Conservation (phyloP, 176 grass and related monocot species). For the Lolium rigidum region DNA sequence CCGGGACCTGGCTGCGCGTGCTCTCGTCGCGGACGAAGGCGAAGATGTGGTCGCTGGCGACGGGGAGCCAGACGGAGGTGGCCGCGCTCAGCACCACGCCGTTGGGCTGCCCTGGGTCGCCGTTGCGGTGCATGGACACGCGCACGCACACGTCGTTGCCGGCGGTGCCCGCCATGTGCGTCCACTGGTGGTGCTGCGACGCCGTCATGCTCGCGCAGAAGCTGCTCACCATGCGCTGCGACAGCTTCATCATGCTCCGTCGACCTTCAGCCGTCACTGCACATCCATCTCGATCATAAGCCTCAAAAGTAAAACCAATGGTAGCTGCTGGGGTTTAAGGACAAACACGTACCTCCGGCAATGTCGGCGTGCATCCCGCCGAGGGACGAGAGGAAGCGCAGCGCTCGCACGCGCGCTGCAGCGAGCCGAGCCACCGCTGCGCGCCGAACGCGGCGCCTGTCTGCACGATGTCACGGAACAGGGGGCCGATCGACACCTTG, state of each 20-base stretch:
- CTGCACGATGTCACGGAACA: conserved; percentile 72
- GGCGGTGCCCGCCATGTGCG: conserved; percentile 56
- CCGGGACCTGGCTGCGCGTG: conserved; percentile 68
- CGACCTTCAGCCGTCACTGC: conserved; percentile 79
- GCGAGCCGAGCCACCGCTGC: conserved; percentile 72
- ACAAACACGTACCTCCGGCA: conserved; percentile 50
- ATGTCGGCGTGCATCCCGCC: conserved; percentile 54
- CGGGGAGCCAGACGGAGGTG: conserved; percentile 87
- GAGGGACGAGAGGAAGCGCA: conserved; percentile 59
- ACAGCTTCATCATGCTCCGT: conserved; percentile 94
- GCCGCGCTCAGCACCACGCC: conserved; percentile 84
- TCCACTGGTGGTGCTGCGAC: conserved; percentile 81
- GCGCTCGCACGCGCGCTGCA: conserved; percentile 86
- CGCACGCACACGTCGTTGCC: conserved; percentile 68
- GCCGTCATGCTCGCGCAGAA: conserved; percentile 81
- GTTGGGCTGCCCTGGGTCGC: conserved; percentile 70
- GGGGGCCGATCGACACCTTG: conserved; percentile 52
- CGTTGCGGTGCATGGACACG: conserved; percentile 58
- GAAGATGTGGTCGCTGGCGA: conserved; percentile 75
- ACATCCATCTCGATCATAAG: neutral
- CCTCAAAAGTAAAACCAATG: neutral
- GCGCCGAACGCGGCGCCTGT: conserved; percentile 88
- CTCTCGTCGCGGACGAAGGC: conserved; percentile 79
- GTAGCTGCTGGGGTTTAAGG: neutral
- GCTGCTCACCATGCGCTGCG: conserved; percentile 90